Conservation (phyloP, 2,329 filamentous ascomycete species). For the Aciculosporium take region DNA sequence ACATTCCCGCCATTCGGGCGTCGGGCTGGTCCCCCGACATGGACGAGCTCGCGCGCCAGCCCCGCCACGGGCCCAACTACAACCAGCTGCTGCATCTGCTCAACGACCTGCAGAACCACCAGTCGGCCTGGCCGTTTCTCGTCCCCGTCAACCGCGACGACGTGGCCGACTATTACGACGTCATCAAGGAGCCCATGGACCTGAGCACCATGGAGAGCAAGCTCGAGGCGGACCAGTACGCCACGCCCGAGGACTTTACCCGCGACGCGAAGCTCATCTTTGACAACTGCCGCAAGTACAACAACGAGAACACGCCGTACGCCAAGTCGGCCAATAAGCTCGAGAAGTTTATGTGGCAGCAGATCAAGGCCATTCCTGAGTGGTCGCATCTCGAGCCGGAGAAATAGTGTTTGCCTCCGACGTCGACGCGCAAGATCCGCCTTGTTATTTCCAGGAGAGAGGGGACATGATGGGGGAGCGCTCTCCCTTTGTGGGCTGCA, state of each 20-base stretch:
- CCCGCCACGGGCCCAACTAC: slow-evolving; percentile 91
- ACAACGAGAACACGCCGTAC: slow-evolving; percentile 88
- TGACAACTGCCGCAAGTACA: slow-evolving; percentile 90
- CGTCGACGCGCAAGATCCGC: slow-evolving; percentile 5
- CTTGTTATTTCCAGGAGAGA: not conserved
- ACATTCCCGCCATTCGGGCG: slow-evolving; percentile 75
- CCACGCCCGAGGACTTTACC: slow-evolving; percentile 83
- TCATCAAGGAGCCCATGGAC: slow-evolving; percentile 97
- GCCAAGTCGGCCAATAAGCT: slow-evolving; percentile 90
- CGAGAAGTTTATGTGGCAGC: slow-evolving; percentile 88
- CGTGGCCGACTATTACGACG: slow-evolving; percentile 96
- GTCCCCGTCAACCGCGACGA: slow-evolving; percentile 90
- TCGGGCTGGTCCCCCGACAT: slow-evolving; percentile 96
- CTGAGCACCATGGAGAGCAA: slow-evolving; percentile 90
- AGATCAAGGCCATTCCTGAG: slow-evolving; percentile 82
- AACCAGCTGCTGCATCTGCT: slow-evolving; percentile 85
- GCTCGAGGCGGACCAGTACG: slow-evolving; percentile 72
- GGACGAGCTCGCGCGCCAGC: slow-evolving; percentile 90
- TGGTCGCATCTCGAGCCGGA: slow-evolving; percentile 57
- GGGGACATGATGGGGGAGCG: too few relatives aligned
- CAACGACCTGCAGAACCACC: slow-evolving; percentile 90
- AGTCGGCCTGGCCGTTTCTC: slow-evolving; percentile 86
- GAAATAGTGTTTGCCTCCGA: slow-evolving; percentile 18
- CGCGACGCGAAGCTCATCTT: slow-evolving; percentile 80
- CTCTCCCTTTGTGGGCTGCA: too few relatives aligned